A percentile compares a stretch with the other conserved stretches of the same genome.
phyloP scores from a whole-genome alignment of 148 eudicot species.

The Gaultheria prostrata region DNA sequence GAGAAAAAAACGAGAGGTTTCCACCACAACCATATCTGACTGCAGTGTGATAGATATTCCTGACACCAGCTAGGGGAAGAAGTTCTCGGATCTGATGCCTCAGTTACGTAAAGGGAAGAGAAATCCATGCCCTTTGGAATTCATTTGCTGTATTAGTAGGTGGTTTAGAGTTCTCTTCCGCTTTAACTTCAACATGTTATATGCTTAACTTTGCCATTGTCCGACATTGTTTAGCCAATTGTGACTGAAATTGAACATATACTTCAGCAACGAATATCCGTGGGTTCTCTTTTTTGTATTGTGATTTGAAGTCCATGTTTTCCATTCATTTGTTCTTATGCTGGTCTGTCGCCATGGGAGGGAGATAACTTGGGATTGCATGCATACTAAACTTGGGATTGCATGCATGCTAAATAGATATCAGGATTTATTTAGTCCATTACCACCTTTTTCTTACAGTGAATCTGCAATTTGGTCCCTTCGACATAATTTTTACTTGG shows the following conservation, averaged over 20 bases:
- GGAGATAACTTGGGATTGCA: background rate
- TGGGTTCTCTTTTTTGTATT: background rate
- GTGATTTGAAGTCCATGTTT: background rate
- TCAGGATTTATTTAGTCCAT: background rate
- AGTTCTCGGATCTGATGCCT: background rate
- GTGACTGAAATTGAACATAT: background rate
- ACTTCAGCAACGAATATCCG: background rate
- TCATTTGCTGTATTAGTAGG: background rate
- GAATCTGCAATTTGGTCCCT: background rate
- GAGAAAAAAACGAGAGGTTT: constrained; percentile 12
- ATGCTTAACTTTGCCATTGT: background rate
- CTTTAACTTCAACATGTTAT: background rate
- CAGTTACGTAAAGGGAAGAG: background rate
- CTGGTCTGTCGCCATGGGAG: background rate
- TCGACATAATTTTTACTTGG: background rate
- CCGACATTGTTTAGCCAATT: background rate
- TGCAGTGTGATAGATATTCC: background rate
- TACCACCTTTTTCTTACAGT: background rate
- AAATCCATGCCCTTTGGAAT: background rate
- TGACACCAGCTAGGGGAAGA: background rate
- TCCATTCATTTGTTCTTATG: background rate
- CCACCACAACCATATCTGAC: background rate
- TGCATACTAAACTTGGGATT: background rate
- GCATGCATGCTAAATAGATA: background rate
- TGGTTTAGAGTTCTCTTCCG: background rate